Base-by-base conservation (phyloP, 192 early-diverging fungal genomes). In the Phycomyces blakesleeanus region DNA sequence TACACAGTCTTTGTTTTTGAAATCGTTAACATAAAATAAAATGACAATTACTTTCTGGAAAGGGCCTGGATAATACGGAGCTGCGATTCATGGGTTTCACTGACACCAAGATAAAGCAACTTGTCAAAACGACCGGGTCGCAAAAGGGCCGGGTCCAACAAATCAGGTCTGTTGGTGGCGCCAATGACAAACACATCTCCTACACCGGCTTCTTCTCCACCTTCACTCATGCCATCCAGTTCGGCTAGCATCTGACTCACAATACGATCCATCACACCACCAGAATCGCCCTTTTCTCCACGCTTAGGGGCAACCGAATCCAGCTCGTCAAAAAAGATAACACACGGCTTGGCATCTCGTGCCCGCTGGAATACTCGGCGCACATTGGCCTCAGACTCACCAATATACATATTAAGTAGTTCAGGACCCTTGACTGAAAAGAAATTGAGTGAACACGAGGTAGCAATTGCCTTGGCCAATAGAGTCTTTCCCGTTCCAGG, bases 211-310 rank as follows among this genome's bases (percentile, higher is more conserved):
- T 67, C 57, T 24, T 55, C 55, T 12, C 64, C 61, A 20, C 74
- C 76, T 52, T 83, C 80, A 27, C 87, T 82, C 87, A 98, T 93
- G 16, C 93, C 95, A 68, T 99, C 97, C 64, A 99, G 79, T 64
- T 99, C 97, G 1, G 96, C 95, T 7, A 99, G 72, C 38, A 99
- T 70, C 77, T 99, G 97, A 66, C 85, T 88, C 25, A 99, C 96
- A 72, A 98, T 98, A 61, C 97, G 89, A 72, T 99, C 97, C 97
- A 98, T 99, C 24, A 98, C 97, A 42, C 97, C 97, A 15, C 97
- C 97, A 16, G 91, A 93, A 61, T 99, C 96, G 14, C 97, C 97
- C 72, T 97, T 96, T 61, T 96, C 92, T 16, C 97, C 97, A 61
- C 97, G 84, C 79, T 97, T 95, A 5, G 96, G 96, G 7, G 96